Evolutionary conservation across 371 early-diverging fungal species (phyloP).

Genomic region (Rhizopus stolonifer): DNA sequence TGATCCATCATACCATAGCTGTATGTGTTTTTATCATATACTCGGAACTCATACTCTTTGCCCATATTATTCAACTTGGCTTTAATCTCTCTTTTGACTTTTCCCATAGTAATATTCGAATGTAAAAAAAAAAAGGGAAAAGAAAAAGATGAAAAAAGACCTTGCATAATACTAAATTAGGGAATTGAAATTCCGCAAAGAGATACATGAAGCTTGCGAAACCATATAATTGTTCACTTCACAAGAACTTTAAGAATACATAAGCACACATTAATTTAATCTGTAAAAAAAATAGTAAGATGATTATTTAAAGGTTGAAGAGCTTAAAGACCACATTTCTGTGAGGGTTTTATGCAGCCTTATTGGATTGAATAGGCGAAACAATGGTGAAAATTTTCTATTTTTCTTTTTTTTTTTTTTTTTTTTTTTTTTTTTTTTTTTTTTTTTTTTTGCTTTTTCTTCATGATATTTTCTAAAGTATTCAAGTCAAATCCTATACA

Average conservation of each 20-base stretch:
- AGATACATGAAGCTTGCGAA: too few relatives aligned
- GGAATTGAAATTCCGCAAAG: too few relatives aligned
- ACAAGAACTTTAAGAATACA: too few relatives aligned
- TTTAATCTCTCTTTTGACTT: neutral
- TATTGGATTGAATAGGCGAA: too few relatives aligned
- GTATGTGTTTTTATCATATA: slow-evolving; percentile 29
- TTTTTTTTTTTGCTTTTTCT: slow-evolving; percentile 5
- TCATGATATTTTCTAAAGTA: slow-evolving; percentile 26
- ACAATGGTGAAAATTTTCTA: neutral
- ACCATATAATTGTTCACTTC: too few relatives aligned
- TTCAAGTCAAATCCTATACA: slow-evolving; percentile 26
- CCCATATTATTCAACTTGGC: slow-evolving; percentile 6
- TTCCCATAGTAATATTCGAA: neutral
- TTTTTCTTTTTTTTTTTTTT: slow-evolving; percentile 2
- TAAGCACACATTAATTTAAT: too few relatives aligned
- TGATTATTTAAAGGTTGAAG: too few relatives aligned
- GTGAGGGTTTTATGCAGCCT: too few relatives aligned
- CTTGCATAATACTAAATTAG: too few relatives aligned
- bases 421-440: slow-evolving; percentile 7
- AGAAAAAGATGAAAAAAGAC: slow-evolving; percentile 1
- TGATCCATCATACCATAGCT: slow-evolving; percentile 2
- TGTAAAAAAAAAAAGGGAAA: neutral
- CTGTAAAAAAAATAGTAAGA: too few relatives aligned
- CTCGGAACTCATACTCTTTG: slow-evolving; percentile 35
- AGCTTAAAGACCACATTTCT: too few relatives aligned